Base-by-base conservation (phyloP, 2,329 filamentous ascomycete genomes). In the Trichoderma hamatum region DNA sequence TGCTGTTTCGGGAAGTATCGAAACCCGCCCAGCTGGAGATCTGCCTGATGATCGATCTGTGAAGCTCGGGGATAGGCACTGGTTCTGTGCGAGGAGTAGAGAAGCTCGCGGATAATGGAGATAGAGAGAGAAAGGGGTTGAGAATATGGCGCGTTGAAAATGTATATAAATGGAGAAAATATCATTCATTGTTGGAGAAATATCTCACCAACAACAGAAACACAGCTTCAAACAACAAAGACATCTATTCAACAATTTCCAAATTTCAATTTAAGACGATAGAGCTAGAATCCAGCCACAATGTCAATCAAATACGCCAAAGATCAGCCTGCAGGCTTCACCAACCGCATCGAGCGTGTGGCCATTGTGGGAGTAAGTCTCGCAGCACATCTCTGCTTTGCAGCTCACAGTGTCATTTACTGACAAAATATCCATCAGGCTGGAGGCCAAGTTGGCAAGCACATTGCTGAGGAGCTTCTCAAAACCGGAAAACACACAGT, bases 401-500 rank as follows among this genome's bases (percentile, higher is more conserved):
- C 16, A 43, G 36, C 5, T 19, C 16, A 16, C 14, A 24, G 6
- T 11, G 19, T 39, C 10, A 2, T 21, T 49, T 19, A 49, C 60
- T 58, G 13, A 64, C 14, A 16, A 28, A 49, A 11, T 28, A 1
- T 39, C 46, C 19, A 55, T 10, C 14, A 67, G 63, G 68, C 68
- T 54, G 63, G 68, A 60, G 83, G 83, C 36, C 78, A 75, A n/a
- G 72, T 84, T 49, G 83, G 83, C 49, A 75, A 73, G 5, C 72
- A 79, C 71, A 79, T 86, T 55, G 74, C 80, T 0, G 72, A 76
- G 2, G 80, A 76, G 5, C 81, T 89, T 0, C 77, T 88, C 1
- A 73, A 81, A 30, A 82, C 80, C 0, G 84, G 84, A 43, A 85
- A 82, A 73, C 86, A 88, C 72, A 79, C 75, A 5, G 75, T 88